These are phyloP conservation scores for Amanita subjunquillea DNA, from an alignment of 768 basidiomycete species.

Conservation along the genomic window DNA sequence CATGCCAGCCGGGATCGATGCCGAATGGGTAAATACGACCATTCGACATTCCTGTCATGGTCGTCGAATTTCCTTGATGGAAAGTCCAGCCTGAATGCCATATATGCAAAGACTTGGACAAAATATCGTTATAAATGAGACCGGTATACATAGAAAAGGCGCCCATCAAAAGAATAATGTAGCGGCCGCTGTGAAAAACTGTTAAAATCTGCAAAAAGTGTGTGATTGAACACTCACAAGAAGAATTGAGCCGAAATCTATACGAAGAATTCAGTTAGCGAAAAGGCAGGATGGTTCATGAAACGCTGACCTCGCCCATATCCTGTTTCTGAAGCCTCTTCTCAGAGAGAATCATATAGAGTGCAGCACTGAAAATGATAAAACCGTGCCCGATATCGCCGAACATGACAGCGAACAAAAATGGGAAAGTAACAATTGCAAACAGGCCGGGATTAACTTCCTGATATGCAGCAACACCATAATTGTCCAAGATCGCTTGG, in stretches of 20 bases:
- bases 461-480: constrained; percentile 90
- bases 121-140: constrained; percentile 97
- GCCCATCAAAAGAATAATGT: constrained; percentile 99
- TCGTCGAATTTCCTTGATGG: constrained; percentile 34
- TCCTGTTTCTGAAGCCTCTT: constrained; percentile 63
- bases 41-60: constrained; percentile 40
- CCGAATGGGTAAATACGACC: constrained; percentile 87
- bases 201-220: constrained; percentile 5
- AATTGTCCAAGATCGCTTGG: constrained; percentile 97
- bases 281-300: neutral
- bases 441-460: constrained; percentile 96
- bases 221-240: constrained; percentile 48
- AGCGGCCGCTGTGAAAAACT: constrained; percentile 64
- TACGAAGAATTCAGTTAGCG: constrained; percentile 6
- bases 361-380: constrained; percentile 67
- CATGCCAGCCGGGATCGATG: constrained; percentile 93
- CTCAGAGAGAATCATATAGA: constrained; percentile 84
- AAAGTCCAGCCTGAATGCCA: constrained; percentile 87
- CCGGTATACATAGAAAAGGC: constrained; percentile 93
- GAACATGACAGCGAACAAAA: constrained; percentile 99
- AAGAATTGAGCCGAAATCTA: constrained; percentile 86
- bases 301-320: constrained; percentile 55
- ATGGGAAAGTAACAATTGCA: constrained; percentile 89
- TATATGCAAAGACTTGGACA: constrained; percentile 84
- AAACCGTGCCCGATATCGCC: constrained; percentile 96